Evolutionary conservation across 352 stramenopile species (phyloP).

Genomic region (Phytophthora pini): DNA sequence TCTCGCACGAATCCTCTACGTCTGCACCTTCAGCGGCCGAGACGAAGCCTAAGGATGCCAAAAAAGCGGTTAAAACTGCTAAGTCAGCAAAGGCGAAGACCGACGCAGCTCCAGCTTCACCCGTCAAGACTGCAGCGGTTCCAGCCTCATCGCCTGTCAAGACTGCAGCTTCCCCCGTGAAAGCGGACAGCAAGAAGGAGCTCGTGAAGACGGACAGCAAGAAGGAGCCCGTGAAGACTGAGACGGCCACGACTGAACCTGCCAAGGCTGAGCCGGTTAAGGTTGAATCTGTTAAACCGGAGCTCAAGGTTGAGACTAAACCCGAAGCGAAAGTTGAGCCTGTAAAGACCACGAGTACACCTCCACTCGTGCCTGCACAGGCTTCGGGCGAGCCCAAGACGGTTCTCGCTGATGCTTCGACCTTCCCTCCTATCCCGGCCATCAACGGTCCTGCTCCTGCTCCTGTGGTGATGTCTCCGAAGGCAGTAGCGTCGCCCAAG

Average conservation of each 20-base stretch:
- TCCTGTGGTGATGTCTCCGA: constrained; percentile 16
- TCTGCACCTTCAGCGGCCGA: constrained; percentile 3
- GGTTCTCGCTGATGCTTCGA: constrained; percentile 32
- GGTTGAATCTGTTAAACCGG: constrained; percentile 1
- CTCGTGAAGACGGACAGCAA: too few relatives aligned
- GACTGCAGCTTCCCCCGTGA: neutral
- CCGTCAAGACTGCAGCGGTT: constrained; percentile 7
- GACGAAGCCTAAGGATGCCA: constrained; percentile 8
- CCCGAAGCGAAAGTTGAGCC: neutral
- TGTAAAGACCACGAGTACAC: constrained; percentile 5
- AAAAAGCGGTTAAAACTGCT: neutral
- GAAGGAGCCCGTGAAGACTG: constrained; percentile 2
- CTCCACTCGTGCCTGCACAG: constrained; percentile 5
- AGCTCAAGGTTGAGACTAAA: neutral
- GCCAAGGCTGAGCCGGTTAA: constrained; percentile 6
- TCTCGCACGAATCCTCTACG: constrained; percentile 5
- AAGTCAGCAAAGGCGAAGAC: too few relatives aligned
- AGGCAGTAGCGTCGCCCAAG: constrained; percentile 18
- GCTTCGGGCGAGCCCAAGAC: constrained; percentile 18
- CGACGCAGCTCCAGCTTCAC: constrained; percentile 4
- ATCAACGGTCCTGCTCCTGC: constrained; percentile 30
- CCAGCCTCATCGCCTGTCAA: constrained; percentile 20
- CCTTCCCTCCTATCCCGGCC: constrained; percentile 25
- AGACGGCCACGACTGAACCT: constrained; percentile 5
- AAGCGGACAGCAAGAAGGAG: too few relatives aligned